phyloP scores from a whole-genome alignment of 768 basidiomycete species.

The Kwoniella pini region DNA sequence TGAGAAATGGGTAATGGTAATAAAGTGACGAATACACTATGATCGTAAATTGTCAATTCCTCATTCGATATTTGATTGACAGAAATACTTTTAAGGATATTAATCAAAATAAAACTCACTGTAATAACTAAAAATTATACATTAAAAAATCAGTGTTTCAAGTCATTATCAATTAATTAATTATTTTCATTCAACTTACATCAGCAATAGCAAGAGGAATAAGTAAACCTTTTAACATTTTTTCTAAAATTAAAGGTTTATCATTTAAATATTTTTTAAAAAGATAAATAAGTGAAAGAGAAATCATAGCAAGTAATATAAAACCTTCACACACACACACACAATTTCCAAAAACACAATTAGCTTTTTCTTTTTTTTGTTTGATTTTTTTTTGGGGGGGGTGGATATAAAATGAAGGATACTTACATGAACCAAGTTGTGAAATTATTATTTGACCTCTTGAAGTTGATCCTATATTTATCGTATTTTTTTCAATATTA shows the following conservation, averaged over 20 bases:
- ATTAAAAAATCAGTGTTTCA: too few relatives aligned
- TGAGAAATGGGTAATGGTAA: constrained; percentile 44
- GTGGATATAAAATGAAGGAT: not conserved
- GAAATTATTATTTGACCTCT: constrained; percentile 42
- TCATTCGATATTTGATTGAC: too few relatives aligned
- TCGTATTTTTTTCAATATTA: constrained; percentile 24
- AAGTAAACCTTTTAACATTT: constrained; percentile 44
- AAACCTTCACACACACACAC: constrained; percentile 28
- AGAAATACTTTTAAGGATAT: too few relatives aligned
- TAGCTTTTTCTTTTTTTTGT: not conserved
- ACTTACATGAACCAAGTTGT: constrained; percentile 48
- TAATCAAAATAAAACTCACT: constrained; percentile 23
- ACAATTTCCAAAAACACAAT: not conserved
- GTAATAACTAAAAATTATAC: constrained; percentile 24
- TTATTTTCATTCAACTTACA: constrained; percentile 29
- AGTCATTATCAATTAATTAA: too few relatives aligned
- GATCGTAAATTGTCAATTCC: not conserved
- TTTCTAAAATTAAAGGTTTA: constrained; percentile 37
- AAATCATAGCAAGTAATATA: constrained; percentile 49
- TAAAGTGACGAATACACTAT: constrained; percentile 42
- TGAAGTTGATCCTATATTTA: constrained; percentile 34
- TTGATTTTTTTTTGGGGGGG: too few relatives aligned
- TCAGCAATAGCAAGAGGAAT: constrained; percentile 51
- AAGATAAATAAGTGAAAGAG: constrained; percentile 40
- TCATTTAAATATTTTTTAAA: constrained; percentile 30